Base-by-base conservation (phyloP, 1,139 yeast genomes). In the Sugiyamaella sp. region DNA sequence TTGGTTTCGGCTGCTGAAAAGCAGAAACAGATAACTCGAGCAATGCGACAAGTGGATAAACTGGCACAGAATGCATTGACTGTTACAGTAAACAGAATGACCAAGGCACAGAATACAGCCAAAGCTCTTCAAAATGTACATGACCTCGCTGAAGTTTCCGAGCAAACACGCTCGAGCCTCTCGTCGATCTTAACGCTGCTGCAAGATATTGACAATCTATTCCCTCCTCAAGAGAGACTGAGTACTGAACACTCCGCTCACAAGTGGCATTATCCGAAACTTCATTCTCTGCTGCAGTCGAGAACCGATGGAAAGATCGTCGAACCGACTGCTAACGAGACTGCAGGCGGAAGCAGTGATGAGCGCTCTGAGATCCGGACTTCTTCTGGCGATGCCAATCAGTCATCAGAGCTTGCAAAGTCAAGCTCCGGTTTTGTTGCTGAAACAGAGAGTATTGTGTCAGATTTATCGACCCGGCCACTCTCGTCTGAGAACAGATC, bases 141-240 rank as follows among this genome's bases (percentile, higher is more conserved):
- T 1, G 21, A 19, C 19, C 45, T 52, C 2, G 48, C 49, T 5
- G 14, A 37, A 1, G 16, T 39, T 10, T 29, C 49, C n/a, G 55
- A 52, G 14, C 45, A 42, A 19, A 41, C 51, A n/a, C 29, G 29
- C 21, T 19, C 43, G 8, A 33, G 22, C n/a, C 27, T 52, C 21
- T 38, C 48, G 4, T 44, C 49, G 17, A 47, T 52, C 39, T 9
- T 52, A n/a, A 14, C 44, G 10, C 25, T 46, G 19, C 35, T 52
- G 14, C 45, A 43, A 9, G 55, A 32, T 17, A 52, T 52, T 29
- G 55, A 52, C 22, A 14, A 22, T 16, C 16, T 52, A 21, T 38
- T 52, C 2, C 55, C 55, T 4, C 39, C 25, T 14, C 46, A 47
- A 10, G 55, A 52, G 12, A 25, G 55, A 21, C 33, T 52, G 14